These are phyloP conservation scores for Geranium brycei DNA, from an alignment of 345 rosid species.

Conservation along the genomic window DNA sequence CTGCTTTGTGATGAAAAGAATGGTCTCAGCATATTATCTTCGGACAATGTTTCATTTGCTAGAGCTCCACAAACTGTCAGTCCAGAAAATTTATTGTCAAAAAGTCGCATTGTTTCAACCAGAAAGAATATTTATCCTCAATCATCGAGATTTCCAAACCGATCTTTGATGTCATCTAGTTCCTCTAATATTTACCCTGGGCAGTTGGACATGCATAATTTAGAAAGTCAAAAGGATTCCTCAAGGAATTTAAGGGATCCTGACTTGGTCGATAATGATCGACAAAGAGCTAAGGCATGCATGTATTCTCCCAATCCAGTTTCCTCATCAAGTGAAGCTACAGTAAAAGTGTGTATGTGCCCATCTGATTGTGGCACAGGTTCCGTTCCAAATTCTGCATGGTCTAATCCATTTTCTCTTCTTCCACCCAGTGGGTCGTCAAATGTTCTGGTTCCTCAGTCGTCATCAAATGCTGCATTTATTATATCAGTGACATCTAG, in stretches of 20 bases:
- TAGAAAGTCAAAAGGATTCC: conserved; percentile 13
- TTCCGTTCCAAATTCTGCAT: conserved; percentile 28
- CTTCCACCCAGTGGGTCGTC: conserved; percentile 73
- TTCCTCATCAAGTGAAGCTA: conserved; percentile 37
- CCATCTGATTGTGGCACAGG: conserved; percentile 29
- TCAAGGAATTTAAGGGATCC: conserved; percentile 20
- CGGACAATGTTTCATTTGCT: conserved; percentile 27
- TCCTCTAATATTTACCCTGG: conserved; percentile 6
- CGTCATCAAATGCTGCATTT: conserved; percentile 49
- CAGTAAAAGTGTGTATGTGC: conserved; percentile 44
- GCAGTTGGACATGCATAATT: conserved; percentile 20
- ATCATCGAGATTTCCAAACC: conserved; percentile 19
- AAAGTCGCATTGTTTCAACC: conserved; percentile 24
- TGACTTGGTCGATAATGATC: conserved; percentile 23
- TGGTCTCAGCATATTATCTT: conserved; percentile 55
- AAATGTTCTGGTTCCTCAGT: conserved; percentile 60
- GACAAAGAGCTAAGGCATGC: conserved; percentile 52
- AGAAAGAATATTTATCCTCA: conserved; percentile 17
- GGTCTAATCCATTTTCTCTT: conserved; percentile 75
- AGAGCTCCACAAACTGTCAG: conserved; percentile 20
- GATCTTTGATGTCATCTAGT: conserved; percentile 26
- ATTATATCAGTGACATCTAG: conserved; percentile 63
- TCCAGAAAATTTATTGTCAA: conserved; percentile 24
- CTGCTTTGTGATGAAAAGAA: conserved; percentile 33
- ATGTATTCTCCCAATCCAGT: conserved; percentile 53